These are phyloP conservation scores for Cyberlindnera meyerae DNA, from an alignment of 805 yeast species.

Conservation along the genomic window DNA sequence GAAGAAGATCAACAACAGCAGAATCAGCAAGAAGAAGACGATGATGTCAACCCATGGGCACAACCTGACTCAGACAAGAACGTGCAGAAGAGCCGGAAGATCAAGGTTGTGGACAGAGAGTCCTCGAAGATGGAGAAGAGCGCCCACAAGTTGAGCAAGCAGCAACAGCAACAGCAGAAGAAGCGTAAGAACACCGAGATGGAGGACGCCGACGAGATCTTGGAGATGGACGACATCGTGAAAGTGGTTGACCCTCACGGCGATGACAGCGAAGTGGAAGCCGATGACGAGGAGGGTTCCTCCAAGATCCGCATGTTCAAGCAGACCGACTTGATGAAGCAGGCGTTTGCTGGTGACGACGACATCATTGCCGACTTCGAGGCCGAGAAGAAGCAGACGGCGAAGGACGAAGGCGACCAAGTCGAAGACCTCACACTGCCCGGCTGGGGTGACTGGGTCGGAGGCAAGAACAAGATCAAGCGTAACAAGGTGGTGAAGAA, in stretches of 20 bases:
- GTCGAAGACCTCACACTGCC: constrained; percentile 83
- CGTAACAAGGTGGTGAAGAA: constrained; percentile 64
- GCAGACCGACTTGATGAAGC: constrained; percentile 75
- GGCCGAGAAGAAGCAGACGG: constrained; percentile 63
- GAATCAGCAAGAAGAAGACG: constrained; percentile 19
- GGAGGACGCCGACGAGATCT: constrained; percentile 35
- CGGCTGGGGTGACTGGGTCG: constrained; percentile 99
- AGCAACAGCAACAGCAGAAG: constrained; percentile 19
- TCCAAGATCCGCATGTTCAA: constrained; percentile 52
- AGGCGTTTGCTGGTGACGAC: constrained; percentile 98
- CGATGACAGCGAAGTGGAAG: constrained; percentile 28
- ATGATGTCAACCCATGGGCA: constrained; percentile 48
- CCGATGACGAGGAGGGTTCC: constrained; percentile 38
- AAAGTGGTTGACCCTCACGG: constrained; percentile 45
- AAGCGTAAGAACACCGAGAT: constrained; percentile 30
- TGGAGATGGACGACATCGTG: constrained; percentile 51
- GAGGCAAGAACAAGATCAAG: constrained; percentile 41
- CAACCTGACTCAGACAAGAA: constrained; percentile 23
- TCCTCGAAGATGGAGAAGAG: constrained; percentile 47
- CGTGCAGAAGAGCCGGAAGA: constrained; percentile 40
- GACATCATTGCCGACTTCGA: constrained; percentile 79
- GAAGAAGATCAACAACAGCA: constrained; percentile 4
- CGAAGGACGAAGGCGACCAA: constrained; percentile 78
- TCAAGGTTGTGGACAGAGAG: constrained; percentile 42
- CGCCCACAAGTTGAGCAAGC: constrained; percentile 26